Percentiles rank a stretch among this genome's conserved stretches.
These are phyloP conservation scores for Luffa aegyptiaca DNA, from an alignment of 306 rosid genomes.

Conservation along the genomic window DNA sequence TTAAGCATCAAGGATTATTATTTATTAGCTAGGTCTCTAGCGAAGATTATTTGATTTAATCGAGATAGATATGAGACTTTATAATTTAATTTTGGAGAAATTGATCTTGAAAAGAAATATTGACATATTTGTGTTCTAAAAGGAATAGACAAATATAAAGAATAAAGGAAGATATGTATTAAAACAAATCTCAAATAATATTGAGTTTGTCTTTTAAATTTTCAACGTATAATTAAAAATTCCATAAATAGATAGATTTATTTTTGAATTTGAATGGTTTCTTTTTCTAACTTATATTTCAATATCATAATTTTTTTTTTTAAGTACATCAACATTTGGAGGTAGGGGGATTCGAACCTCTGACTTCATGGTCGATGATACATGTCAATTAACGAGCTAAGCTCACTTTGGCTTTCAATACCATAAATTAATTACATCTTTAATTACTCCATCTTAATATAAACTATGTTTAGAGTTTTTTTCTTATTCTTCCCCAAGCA, in stretches of 20 bases:
- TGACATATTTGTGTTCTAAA: background rate
- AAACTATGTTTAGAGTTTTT: background rate
- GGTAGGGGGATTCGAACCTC: too few species aligned
- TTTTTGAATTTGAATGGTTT: background rate
- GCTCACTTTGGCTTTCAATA: too few species aligned
- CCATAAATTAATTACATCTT: background rate
- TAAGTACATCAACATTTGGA: too few species aligned
- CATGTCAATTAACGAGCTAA: too few species aligned
- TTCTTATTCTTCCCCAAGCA: background rate
- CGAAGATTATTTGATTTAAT: background rate
- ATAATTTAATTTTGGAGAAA: background rate
- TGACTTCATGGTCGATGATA: too few species aligned
- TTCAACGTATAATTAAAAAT: background rate
- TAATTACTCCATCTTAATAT: background rate
- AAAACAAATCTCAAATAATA: conserved; percentile 2
- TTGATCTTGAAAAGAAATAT: background rate
- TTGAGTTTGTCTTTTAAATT: background rate
- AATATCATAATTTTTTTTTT: too few species aligned
- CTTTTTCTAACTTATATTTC: background rate
- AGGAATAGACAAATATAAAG: background rate
- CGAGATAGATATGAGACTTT: background rate
- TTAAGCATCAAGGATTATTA: background rate
- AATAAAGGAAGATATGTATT: background rate
- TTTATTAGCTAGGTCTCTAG: background rate
- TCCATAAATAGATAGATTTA: background rate